Percentiles rank a stretch among this genome's conserved stretches.
Evolutionary conservation across 2,329 filamentous ascomycete genomes (phyloP).

Genomic region (Trichoderma sp.): DNA sequence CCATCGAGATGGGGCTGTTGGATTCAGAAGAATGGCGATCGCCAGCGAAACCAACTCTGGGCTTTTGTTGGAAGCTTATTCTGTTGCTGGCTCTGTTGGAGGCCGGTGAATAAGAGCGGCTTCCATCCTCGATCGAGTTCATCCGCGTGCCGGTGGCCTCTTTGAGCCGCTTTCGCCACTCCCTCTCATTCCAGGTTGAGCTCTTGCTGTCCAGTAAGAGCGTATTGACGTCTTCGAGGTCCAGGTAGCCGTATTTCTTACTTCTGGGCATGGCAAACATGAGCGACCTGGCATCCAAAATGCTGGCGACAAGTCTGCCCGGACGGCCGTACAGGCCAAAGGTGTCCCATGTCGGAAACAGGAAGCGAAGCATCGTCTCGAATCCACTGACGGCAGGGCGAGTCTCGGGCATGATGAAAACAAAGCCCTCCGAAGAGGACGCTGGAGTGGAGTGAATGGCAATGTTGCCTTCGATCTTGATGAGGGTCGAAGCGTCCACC

Average conservation of each 20-base stretch:
- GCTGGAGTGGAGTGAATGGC: constrained; percentile 80
- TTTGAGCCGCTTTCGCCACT: constrained; percentile 89
- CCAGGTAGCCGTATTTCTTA: constrained; percentile 84
- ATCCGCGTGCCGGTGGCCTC: constrained; percentile 82
- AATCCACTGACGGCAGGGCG: constrained; percentile 92
- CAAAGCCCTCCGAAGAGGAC: constrained; percentile 83
- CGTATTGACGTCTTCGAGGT: constrained; percentile 79
- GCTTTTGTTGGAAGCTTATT: constrained; percentile 50
- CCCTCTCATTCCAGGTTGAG: constrained; percentile 73
- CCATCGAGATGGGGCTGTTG: constrained; percentile 32
- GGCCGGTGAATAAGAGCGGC: constrained; percentile 50
- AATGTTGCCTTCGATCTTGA: constrained; percentile 91
- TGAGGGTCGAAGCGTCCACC: constrained; percentile 89
- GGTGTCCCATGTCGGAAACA: constrained; percentile 93
- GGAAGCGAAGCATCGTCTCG: constrained; percentile 89
- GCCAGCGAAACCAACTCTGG: constrained; percentile 56
- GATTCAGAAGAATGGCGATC: constrained; percentile 55
- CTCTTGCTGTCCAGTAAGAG: constrained; percentile 75
- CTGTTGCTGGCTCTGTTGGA: constrained; percentile 61
- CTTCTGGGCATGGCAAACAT: constrained; percentile 98
- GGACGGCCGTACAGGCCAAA: constrained; percentile 92
- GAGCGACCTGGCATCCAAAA: constrained; percentile 80
- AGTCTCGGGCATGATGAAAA: constrained; percentile 96
- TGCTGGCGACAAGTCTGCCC: constrained; percentile 81
- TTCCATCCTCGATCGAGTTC: constrained; percentile 59